These are phyloP conservation scores for Lachancea quebecensis DNA, from an alignment of 805 yeast genomes.

Conservation along the genomic window DNA sequence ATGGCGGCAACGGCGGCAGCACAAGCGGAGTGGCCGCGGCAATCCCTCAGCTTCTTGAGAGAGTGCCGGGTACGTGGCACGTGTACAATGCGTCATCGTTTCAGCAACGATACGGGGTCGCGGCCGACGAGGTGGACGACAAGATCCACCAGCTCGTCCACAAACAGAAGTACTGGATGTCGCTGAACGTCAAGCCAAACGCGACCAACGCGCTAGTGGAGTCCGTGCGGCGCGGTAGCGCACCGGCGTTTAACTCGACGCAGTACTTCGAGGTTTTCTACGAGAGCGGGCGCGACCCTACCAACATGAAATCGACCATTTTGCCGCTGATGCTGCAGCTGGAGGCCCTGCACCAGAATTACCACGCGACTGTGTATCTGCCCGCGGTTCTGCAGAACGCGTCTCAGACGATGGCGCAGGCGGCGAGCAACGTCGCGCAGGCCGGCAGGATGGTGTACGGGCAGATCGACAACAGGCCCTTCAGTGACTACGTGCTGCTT, in stretches of 20 bases:
- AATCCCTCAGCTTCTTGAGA: conserved; percentile 14
- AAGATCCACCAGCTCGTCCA: conserved; percentile 42
- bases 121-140: conserved; percentile 23
- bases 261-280: conserved; percentile 36
- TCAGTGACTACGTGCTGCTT: conserved; percentile 40
- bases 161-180: conserved; percentile 57
- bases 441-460: conserved; percentile 32
- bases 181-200: conserved; percentile 45
- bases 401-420: conserved; percentile 13
- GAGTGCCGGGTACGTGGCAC: conserved; percentile 27
- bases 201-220: conserved; percentile 34
- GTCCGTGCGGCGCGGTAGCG: conserved; percentile 19
- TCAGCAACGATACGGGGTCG: conserved; percentile 14
- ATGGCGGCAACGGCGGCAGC: conserved; percentile 11
- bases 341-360: conserved; percentile 25
- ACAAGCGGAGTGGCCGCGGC: background rate
- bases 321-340: conserved; percentile 38
- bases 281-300: conserved; percentile 61
- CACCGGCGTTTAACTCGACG: conserved; percentile 18
- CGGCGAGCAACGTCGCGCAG: conserved; percentile 6
- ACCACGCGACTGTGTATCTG: conserved; percentile 16
- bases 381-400: conserved; percentile 28
- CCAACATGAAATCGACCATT: conserved; percentile 40
- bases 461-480: conserved; percentile 44
- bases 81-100: conserved; percentile 24